Percentiles rank a stretch among this genome's conserved stretches.
Evolutionary conservation across 805 yeast genomes (phyloP).

Genomic region (Monosporozyma aquatica): DNA sequence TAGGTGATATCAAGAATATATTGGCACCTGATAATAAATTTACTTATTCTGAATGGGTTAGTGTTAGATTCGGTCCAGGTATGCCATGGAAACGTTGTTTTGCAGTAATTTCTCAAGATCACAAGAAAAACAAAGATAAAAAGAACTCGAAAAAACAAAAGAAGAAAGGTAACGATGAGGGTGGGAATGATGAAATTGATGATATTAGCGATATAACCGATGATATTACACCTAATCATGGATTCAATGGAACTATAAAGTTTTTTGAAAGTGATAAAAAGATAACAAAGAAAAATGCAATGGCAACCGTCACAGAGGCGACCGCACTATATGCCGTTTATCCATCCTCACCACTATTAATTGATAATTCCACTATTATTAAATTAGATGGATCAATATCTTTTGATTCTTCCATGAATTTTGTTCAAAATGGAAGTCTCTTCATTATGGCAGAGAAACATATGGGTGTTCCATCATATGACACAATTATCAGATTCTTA

Average conservation of each 20-base stretch:
- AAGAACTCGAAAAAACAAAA: constrained; percentile 6
- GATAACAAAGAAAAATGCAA: constrained; percentile 53
- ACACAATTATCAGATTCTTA: constrained; percentile 61
- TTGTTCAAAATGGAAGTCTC: constrained; percentile 38
- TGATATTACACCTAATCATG: neutral
- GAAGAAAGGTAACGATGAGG: neutral
- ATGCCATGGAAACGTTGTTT: constrained; percentile 96
- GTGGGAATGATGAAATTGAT: neutral
- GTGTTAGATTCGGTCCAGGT: constrained; percentile 91
- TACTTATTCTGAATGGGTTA: constrained; percentile 86
- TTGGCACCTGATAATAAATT: constrained; percentile 70
- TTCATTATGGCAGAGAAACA: constrained; percentile 63
- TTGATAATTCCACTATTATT: constrained; percentile 80
- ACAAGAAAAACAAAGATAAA: constrained; percentile 31
- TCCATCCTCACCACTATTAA: constrained; percentile 72
- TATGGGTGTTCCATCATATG: constrained; percentile 62
- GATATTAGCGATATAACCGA: neutral
- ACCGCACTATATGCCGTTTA: constrained; percentile 75
- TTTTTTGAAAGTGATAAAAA: constrained; percentile 77
- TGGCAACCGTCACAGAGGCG: constrained; percentile 74
- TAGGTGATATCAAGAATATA: constrained; percentile 79
- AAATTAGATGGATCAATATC: constrained; percentile 76
- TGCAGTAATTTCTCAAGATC: constrained; percentile 74
- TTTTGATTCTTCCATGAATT: constrained; percentile 35
- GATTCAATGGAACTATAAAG: constrained; percentile 51